phyloP scores from a whole-genome alignment of 306 rosid species.

The Clitoria ternatea region DNA sequence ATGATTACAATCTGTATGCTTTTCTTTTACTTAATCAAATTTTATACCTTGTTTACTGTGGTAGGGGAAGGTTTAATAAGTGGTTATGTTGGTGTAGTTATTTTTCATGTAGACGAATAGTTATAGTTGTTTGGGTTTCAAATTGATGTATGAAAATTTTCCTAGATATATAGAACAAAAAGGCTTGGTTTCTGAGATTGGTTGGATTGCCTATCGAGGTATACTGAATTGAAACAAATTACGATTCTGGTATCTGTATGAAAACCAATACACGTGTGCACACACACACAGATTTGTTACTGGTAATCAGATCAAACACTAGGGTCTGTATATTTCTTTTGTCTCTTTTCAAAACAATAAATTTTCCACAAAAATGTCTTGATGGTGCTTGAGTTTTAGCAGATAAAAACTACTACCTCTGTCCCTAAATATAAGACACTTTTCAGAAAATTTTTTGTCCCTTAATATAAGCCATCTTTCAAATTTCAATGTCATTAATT shows the following conservation, averaged over 20 bases:
- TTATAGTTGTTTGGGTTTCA: conserved; percentile 11
- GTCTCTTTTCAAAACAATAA: neutral
- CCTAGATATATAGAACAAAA: neutral
- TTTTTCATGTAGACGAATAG: neutral
- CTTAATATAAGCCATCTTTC: too few species aligned
- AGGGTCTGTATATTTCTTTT: neutral
- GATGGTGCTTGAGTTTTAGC: neutral
- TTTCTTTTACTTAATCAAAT: neutral
- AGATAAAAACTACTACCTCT: neutral
- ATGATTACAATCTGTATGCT: neutral
- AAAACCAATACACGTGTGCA: neutral
- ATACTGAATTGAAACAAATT: neutral
- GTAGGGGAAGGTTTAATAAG: neutral
- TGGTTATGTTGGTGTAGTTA: neutral
- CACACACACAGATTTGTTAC: neutral
- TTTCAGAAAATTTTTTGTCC: too few species aligned
- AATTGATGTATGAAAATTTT: neutral
- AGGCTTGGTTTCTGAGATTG: neutral
- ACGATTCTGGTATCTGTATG: neutral
- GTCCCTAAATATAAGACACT: too few species aligned
- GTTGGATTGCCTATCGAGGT: neutral
- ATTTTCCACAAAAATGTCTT: neutral
- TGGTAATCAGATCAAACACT: conserved; percentile 4
- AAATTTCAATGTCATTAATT: too few species aligned
- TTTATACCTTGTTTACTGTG: conserved; percentile 7